A percentile compares a stretch with the other conserved stretches of the same genome.
Evolutionary conservation across 345 rosid species (phyloP).

Genomic region (Brassica nigra): DNA sequence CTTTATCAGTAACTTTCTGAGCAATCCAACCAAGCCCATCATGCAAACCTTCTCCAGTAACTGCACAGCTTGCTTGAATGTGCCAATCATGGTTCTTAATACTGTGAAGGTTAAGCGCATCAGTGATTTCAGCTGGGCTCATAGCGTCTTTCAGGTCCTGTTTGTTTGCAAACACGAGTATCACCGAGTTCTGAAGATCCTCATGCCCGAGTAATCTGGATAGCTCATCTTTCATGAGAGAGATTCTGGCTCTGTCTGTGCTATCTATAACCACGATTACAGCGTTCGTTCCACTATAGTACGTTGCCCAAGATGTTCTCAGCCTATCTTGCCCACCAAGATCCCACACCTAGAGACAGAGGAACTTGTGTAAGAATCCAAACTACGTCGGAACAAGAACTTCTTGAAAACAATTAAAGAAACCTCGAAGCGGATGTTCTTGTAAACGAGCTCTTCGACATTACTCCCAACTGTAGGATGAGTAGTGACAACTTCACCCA

Average conservation of each 20-base stretch:
- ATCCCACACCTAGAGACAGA: slow-evolving; percentile 74
- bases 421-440: slow-evolving; percentile 94
- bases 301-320: slow-evolving; percentile 94
- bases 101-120: slow-evolving; percentile 85
- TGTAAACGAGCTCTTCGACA: slow-evolving; percentile 95
- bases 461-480: slow-evolving; percentile 96
- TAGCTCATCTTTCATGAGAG: slow-evolving; percentile 87
- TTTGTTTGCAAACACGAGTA: slow-evolving; percentile 87
- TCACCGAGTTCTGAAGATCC: slow-evolving; percentile 70
- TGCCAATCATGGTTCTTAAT: background rate
- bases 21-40: slow-evolving; percentile 1
- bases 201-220: slow-evolving; percentile 78
- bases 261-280: slow-evolving; percentile 86
- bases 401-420: background rate
- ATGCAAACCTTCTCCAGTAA: background rate
- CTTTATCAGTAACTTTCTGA: background rate
- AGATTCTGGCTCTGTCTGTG: slow-evolving; percentile 88
- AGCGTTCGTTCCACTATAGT: slow-evolving; percentile 91
- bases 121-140: slow-evolving; percentile 87
- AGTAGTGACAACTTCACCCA: slow-evolving; percentile 98
- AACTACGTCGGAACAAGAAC: background rate
- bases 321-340: slow-evolving; percentile 97
- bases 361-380: background rate
- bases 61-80: slow-evolving; percentile 2
- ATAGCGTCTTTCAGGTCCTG: slow-evolving; percentile 92